phyloP scores from a whole-genome alignment of 352 stramenopile species.

The Globisporangium solare region DNA sequence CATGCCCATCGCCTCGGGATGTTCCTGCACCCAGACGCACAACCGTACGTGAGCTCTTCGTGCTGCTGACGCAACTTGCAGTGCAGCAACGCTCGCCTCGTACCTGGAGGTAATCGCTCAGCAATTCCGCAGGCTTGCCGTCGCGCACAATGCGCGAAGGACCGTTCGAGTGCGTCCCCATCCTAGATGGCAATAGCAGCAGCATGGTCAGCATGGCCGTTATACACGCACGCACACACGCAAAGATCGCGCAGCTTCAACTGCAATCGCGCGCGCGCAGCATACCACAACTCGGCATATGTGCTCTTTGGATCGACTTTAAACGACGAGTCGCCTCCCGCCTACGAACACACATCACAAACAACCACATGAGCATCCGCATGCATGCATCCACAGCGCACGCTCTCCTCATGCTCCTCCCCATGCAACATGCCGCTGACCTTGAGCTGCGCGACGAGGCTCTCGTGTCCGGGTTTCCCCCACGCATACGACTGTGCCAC shows the following conservation, averaged over 20 bases:
- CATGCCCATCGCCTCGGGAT: slow-evolving; percentile 34
- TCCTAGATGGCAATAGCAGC: slow-evolving; percentile 39
- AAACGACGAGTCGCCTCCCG: slow-evolving; percentile 44
- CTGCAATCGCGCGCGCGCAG: neutral
- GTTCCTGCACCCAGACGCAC: slow-evolving; percentile 11
- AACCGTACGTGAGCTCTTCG: neutral
- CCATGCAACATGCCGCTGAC: slow-evolving; percentile 23
- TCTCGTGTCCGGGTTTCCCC: slow-evolving; percentile 82
- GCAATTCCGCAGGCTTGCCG: slow-evolving; percentile 32
- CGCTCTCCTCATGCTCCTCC: neutral
- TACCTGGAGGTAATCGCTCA: slow-evolving; percentile 77
- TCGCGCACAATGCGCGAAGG: slow-evolving; percentile 72
- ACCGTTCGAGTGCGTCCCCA: slow-evolving; percentile 93
- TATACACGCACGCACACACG: neutral
- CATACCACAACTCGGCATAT: slow-evolving; percentile 90
- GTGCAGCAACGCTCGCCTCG: neutral
- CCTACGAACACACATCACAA: slow-evolving; percentile 19
- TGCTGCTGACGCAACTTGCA: too few species aligned
- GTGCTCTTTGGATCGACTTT: slow-evolving; percentile 30
- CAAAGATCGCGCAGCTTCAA: slow-evolving; percentile 12
- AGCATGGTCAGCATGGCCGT: too few species aligned
- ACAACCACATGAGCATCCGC: neutral
- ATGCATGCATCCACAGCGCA: neutral
- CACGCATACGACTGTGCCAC: slow-evolving; percentile 89
- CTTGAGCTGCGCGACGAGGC: slow-evolving; percentile 86